A percentile compares a stretch with the other conserved stretches of the same genome.
phyloP scores from a whole-genome alignment of 257 asterid species.

The Ophiorrhiza pumila region DNA sequence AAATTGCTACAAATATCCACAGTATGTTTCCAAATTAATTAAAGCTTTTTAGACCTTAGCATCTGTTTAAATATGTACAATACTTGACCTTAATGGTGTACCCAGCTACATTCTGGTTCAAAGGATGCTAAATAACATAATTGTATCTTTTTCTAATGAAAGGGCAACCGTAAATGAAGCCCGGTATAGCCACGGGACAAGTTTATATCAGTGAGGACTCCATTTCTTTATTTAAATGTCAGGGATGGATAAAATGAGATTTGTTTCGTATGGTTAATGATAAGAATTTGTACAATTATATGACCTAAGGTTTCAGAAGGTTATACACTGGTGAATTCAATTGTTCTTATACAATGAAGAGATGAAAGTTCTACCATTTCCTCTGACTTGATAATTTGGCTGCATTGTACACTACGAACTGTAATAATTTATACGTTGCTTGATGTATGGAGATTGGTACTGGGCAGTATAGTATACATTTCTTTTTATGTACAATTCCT shows the following conservation, averaged over 20 bases:
- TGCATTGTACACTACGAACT: background rate
- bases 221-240: background rate
- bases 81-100: background rate
- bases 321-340: background rate
- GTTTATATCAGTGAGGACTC: no score
- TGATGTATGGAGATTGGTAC: background rate
- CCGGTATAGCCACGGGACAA: no score
- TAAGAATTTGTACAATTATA: background rate
- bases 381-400: background rate
- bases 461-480: background rate
- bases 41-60: background rate
- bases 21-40: background rate
- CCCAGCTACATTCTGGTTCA: background rate
- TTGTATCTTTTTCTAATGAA: background rate
- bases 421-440: background rate
- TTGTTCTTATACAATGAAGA: background rate
- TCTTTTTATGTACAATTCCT: background rate
- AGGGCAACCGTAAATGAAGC: background rate
- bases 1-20: background rate
- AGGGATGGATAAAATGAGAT: no score
- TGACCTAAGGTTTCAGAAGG: background rate
- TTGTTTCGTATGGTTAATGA: no score
- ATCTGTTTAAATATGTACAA: background rate
- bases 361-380: background rate
- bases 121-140: background rate